Evolutionary conservation across 148 eudicot species (phyloP).

Genomic region (Rhododendron mucronatum): DNA sequence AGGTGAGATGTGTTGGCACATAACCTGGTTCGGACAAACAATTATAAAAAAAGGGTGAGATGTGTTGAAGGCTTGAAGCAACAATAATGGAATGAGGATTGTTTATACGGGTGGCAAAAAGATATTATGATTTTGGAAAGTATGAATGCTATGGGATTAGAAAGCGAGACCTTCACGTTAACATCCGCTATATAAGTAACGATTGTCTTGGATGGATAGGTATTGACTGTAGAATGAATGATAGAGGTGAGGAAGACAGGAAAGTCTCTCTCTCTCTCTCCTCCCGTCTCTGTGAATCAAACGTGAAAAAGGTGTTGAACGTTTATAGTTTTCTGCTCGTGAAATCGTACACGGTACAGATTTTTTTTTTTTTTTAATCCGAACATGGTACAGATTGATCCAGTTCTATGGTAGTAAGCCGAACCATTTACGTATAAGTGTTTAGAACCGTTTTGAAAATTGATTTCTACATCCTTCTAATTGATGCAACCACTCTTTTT

Average conservation of each 20-base stretch:
- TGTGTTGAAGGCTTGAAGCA: neutral
- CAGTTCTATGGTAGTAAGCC: no score
- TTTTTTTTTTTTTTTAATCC: no score
- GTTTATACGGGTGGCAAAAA: neutral
- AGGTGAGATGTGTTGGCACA: neutral
- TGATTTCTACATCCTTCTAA: no score
- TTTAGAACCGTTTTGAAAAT: no score
- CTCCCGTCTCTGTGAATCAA: neutral
- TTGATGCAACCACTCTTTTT: no score
- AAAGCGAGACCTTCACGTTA: neutral
- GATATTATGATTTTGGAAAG: neutral
- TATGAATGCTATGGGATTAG: neutral
- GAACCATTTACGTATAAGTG: no score
- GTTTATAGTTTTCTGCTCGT: neutral
- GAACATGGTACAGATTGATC: no score
- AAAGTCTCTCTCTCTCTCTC: neutral
- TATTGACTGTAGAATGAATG: neutral
- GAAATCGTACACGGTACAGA: no score
- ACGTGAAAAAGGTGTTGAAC: neutral
- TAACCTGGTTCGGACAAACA: no score
- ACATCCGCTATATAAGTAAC: neutral
- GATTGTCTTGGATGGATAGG: neutral
- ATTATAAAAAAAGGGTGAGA: no score
- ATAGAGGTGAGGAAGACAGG: neutral
- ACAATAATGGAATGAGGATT: neutral